Evolutionary conservation across 768 basidiomycete genomes (phyloP).

Genomic region (Omphalotus guepiniiformis): DNA sequence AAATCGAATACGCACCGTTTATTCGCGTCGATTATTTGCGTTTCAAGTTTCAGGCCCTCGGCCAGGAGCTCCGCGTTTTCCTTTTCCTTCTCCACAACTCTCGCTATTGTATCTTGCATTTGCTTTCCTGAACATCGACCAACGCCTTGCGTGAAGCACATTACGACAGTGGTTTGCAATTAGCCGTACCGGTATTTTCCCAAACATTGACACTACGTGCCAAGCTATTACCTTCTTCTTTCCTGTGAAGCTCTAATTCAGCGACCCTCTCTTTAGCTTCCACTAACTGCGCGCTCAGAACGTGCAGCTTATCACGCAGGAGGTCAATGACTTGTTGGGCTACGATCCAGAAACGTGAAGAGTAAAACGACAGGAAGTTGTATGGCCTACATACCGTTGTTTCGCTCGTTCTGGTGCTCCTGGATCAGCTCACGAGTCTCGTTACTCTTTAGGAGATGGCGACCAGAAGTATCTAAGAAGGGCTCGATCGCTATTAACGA

Average conservation of each 20-base stretch:
- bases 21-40: slow-evolving; percentile 13
- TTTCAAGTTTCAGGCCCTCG: slow-evolving; percentile 12
- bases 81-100: slow-evolving; percentile 13
- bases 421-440: slow-evolving; percentile 24
- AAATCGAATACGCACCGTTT: slow-evolving; percentile 8
- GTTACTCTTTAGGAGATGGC: slow-evolving; percentile 20
- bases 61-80: slow-evolving; percentile 13
- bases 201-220: slow-evolving; percentile 13
- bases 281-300: slow-evolving; percentile 36
- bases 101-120: slow-evolving; percentile 15
- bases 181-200: slow-evolving; percentile 13
- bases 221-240: slow-evolving; percentile 1
- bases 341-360: slow-evolving; percentile 14
- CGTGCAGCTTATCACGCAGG: slow-evolving; percentile 42
- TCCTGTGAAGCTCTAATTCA: slow-evolving; percentile 30
- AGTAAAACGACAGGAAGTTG: not conserved
- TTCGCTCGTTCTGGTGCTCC: slow-evolving; percentile 32
- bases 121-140: slow-evolving; percentile 9
- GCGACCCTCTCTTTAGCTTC: slow-evolving; percentile 34
- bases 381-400: slow-evolving; percentile 26
- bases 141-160: not conserved
- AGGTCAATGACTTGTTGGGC: slow-evolving; percentile 47
- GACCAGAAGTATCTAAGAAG: slow-evolving; percentile 23
- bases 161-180: not conserved
- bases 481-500: slow-evolving; percentile 22